These are phyloP conservation scores for Kwoniella dendrophila DNA, from an alignment of 768 basidiomycete species.

Conservation along the genomic window DNA sequence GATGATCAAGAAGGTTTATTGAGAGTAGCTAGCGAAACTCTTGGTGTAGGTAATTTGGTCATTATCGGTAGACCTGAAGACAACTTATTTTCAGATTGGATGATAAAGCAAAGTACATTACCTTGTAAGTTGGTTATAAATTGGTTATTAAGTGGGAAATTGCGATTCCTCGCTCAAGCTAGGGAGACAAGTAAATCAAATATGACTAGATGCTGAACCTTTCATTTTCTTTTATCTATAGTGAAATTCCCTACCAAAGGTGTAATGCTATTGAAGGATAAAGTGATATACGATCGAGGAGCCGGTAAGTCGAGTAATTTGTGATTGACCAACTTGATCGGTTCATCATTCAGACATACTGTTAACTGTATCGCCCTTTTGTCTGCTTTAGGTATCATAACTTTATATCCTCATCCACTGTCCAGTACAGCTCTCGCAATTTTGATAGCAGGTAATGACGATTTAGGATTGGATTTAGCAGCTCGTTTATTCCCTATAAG, in stretches of 20 bases:
- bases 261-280: conserved; percentile 29
- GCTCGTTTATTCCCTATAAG: conserved; percentile 78
- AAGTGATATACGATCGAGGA: conserved; percentile 31
- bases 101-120: conserved; percentile 61
- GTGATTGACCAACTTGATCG: too few species aligned
- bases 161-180: conserved; percentile 45
- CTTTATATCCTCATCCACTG: conserved; percentile 69
- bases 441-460: conserved; percentile 67
- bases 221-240: not conserved
- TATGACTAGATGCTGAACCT: conserved; percentile 20
- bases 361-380: conserved; percentile 1
- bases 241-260: conserved; percentile 40
- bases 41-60: conserved; percentile 41
- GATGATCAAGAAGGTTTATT: conserved; percentile 57
- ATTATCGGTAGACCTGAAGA: conserved; percentile 47
- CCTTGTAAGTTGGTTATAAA: conserved; percentile 63
- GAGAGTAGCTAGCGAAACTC: conserved; percentile 5
- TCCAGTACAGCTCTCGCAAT: conserved; percentile 57
- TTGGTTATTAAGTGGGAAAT: not conserved
- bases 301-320: conserved; percentile 37
- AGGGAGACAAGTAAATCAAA: conserved; percentile 41
- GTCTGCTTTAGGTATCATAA: conserved; percentile 64
- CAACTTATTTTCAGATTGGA: conserved; percentile 39
- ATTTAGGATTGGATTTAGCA: conserved; percentile 67
- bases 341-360: too few species aligned